Evolutionary conservation across 345 rosid genomes (phyloP).

Genomic region (Brassica nigra): DNA sequence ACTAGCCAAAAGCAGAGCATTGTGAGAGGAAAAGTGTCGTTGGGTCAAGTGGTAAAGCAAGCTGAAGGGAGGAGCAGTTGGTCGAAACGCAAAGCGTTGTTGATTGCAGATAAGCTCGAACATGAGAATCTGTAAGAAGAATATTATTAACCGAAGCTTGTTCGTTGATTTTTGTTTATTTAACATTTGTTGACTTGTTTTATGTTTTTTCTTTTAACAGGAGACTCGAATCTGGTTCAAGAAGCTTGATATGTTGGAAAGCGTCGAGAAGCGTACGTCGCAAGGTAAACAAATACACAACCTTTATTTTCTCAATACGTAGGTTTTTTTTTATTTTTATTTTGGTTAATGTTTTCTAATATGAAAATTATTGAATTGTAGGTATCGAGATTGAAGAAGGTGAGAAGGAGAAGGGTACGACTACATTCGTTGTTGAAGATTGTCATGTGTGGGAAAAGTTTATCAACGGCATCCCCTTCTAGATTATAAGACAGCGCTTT

Average conservation of each 20-base stretch:
- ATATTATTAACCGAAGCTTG: not conserved
- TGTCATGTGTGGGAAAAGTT: constrained; percentile 70
- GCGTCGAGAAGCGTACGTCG: constrained; percentile 60
- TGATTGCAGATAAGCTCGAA: constrained; percentile 91
- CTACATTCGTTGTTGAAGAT: constrained; percentile 70
- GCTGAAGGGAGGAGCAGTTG: constrained; percentile 80
- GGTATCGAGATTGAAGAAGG: constrained; percentile 62
- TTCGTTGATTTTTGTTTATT: not conserved
- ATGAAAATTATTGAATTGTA: constrained; percentile 41
- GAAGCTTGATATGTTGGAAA: constrained; percentile 93
- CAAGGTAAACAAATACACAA: constrained; percentile 55
- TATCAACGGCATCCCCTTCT: constrained; percentile 63
- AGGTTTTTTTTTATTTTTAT: not conserved
- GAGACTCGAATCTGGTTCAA: constrained; percentile 84
- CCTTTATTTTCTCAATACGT: not conserved
- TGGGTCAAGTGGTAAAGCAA: constrained; percentile 82
- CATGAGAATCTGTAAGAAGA: constrained; percentile 83
- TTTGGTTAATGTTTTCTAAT: not conserved
- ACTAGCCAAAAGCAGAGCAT: constrained; percentile 56
- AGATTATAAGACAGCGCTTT: not conserved
- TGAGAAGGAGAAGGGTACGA: constrained; percentile 45
- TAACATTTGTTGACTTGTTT: not conserved
- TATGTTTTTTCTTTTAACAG: constrained; percentile 40
- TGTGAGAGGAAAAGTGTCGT: constrained; percentile 86
- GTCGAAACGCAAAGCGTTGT: constrained; percentile 83